These are phyloP conservation scores for Lepiota brunneoincarnata DNA, from an alignment of 768 basidiomycete species.

Conservation along the genomic window DNA sequence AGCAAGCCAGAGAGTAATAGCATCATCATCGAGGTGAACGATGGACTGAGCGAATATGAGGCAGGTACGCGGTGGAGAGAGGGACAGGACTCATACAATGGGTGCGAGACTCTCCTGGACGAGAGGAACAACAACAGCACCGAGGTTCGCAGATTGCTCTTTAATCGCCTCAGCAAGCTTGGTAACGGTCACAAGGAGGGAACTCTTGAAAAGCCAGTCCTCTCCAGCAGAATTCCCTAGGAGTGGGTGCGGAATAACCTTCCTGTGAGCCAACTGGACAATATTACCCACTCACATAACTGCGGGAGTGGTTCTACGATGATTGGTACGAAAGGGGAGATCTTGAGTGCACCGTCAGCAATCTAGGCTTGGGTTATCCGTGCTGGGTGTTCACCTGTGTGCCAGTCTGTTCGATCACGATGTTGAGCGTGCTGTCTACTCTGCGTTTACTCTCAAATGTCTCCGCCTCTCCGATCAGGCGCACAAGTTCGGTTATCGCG, in stretches of 20 bases:
- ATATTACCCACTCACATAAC: slow-evolving; percentile 55
- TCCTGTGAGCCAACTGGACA: background rate
- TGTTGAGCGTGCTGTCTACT: slow-evolving; percentile 66
- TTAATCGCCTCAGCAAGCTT: slow-evolving; percentile 71
- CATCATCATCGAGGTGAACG: slow-evolving; percentile 78
- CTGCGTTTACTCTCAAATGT: slow-evolving; percentile 75
- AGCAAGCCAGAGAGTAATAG: slow-evolving; percentile 69
- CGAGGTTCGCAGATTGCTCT: slow-evolving; percentile 55
- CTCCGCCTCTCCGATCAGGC: slow-evolving; percentile 68
- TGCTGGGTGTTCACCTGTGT: slow-evolving; percentile 28
- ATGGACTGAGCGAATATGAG: slow-evolving; percentile 41
- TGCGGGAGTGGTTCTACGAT: slow-evolving; percentile 65
- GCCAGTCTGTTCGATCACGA: slow-evolving; percentile 59
- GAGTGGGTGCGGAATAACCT: slow-evolving; percentile 6
- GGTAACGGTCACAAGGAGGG: slow-evolving; percentile 66
- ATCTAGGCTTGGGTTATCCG: background rate
- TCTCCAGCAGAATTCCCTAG: slow-evolving; percentile 68
- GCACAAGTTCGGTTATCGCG: slow-evolving; percentile 64
- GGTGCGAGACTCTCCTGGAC: slow-evolving; percentile 63
- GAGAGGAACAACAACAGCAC: slow-evolving; percentile 57
- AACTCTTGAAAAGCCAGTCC: slow-evolving; percentile 70
- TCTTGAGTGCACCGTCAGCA: slow-evolving; percentile 35
- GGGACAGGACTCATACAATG: slow-evolving; percentile 34
- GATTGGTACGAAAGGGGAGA: slow-evolving; percentile 59
- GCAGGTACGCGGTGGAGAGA: background rate